Evolutionary conservation across 495 filamentous ascomycete species (phyloP).

Genomic region (Neurospora sp.): DNA sequence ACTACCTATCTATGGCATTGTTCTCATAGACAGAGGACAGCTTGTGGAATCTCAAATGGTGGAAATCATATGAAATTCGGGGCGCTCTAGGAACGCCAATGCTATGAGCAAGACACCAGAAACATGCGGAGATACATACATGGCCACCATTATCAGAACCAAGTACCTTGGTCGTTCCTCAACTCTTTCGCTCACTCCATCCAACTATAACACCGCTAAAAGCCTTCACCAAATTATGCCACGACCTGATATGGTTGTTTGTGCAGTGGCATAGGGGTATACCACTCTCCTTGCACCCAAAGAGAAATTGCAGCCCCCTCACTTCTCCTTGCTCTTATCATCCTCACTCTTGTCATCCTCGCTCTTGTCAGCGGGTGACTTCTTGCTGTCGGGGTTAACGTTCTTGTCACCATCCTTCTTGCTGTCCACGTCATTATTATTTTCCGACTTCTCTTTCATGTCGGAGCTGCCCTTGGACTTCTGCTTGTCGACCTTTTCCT

Average conservation of each 20-base stretch:
- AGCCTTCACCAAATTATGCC: background rate
- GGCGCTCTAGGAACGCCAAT: background rate
- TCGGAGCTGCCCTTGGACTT: slow-evolving; percentile 6
- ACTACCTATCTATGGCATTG: background rate
- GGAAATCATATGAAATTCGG: background rate
- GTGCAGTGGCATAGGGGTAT: background rate
- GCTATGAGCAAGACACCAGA: background rate
- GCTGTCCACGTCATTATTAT: slow-evolving; percentile 3
- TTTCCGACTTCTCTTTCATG: slow-evolving; percentile 6
- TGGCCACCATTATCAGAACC: background rate
- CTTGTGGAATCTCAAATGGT: background rate
- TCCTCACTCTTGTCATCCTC: background rate
- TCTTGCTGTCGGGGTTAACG: background rate
- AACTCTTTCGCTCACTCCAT: background rate
- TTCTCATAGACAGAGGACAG: background rate
- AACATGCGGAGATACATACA: background rate
- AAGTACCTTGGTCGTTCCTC: background rate
- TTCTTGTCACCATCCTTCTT: slow-evolving; percentile 8
- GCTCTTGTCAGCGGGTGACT: slow-evolving; percentile 1
- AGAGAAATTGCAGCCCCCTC: background rate
- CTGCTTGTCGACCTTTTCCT: slow-evolving; percentile 16
- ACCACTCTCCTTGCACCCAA: background rate
- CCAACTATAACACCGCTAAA: background rate
- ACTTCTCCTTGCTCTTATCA: slow-evolving; percentile 4
- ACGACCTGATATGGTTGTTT: background rate